Base-by-base conservation (phyloP, 1,284 basidiomycete genomes). In the Veloporphyrellus conicus region DNA sequence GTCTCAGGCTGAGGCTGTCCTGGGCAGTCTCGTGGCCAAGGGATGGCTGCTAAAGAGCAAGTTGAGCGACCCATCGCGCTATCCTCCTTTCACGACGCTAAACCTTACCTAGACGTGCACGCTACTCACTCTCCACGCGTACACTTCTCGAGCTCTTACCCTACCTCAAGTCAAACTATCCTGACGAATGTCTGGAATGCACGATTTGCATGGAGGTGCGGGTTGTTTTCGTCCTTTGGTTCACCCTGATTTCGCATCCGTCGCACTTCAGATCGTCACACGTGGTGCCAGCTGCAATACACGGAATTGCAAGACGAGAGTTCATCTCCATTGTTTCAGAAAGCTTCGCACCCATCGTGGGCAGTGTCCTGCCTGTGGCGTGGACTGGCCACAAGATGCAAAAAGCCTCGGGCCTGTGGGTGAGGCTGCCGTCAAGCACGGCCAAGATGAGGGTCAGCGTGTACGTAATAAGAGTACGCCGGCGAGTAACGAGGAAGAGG, bases 31-130 rank as follows among this genome's bases (percentile, higher is more conserved):
- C 59, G 87, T 93, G 2, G 82, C 86, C 19, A 84, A 81, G 55
- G 85, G 86, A 20, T 90, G 90, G 90, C 66, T 92, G 3, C 54
- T 78, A 31, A 85, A 82, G 66, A 89, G 85, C 79, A 78, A 75
- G 90, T 86, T 63, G 59, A 58, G 84, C 73, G 6, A 23, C 16
- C 23, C 19, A 16, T 14, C 20, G 31, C 14, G 19, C 25, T 16
- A 46, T 49, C 31, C 37, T 31, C 31, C 41, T 43, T 46, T 25
- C 32, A 5, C 6, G 43, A 14, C 14, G 12, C 33, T 44, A 12
- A 62, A 8, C 43, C n/a, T 27, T 43, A 19, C 36, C 7, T 35
- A 86, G 83, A 56, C 74, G 74, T 15, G 87, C 87, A 19, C 78
- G 87, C 14, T 91, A 90, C 59, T 83, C 87, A 2, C 77, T 94